Evolutionary conservation across 371 early-diverging fungal genomes (phyloP).

Genomic region (Lichtheimia ramosa): DNA sequence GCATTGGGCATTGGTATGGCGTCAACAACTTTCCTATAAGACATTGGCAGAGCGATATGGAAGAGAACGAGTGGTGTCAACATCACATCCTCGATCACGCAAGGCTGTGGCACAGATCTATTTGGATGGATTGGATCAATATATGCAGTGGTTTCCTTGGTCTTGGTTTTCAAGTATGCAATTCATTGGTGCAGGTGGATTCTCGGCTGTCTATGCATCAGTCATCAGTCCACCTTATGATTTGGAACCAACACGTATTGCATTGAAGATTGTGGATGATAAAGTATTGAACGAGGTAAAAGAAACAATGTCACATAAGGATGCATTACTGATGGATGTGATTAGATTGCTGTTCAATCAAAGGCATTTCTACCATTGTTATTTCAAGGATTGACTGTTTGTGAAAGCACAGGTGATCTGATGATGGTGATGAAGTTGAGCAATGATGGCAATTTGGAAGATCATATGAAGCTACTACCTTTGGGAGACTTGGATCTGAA

Average conservation of each 20-base stretch:
- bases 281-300: slow-evolving; percentile 44
- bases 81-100: slow-evolving; percentile 32
- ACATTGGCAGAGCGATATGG: slow-evolving; percentile 33
- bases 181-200: slow-evolving; percentile 50
- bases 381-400: slow-evolving; percentile 50
- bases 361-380: slow-evolving; percentile 46
- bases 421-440: slow-evolving; percentile 55
- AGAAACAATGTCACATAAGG: background rate
- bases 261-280: slow-evolving; percentile 48
- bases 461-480: slow-evolving; percentile 45
- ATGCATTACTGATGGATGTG: background rate
- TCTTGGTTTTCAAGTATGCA: slow-evolving; percentile 50
- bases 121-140: slow-evolving; percentile 30
- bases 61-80: slow-evolving; percentile 27
- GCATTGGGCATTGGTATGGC: slow-evolving; percentile 47
- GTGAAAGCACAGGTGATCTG: slow-evolving; percentile 47
- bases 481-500: slow-evolving; percentile 47
- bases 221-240: slow-evolving; percentile 38
- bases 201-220: slow-evolving; percentile 49
- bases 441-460: slow-evolving; percentile 48
- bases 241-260: slow-evolving; percentile 33
- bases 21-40: slow-evolving; percentile 42
- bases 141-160: slow-evolving; percentile 55
- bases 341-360: slow-evolving; percentile 46
- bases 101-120: slow-evolving; percentile 43